These are phyloP conservation scores for Macrocybe sp. DNA, from an alignment of 1,284 basidiomycete species.

Conservation along the genomic window DNA sequence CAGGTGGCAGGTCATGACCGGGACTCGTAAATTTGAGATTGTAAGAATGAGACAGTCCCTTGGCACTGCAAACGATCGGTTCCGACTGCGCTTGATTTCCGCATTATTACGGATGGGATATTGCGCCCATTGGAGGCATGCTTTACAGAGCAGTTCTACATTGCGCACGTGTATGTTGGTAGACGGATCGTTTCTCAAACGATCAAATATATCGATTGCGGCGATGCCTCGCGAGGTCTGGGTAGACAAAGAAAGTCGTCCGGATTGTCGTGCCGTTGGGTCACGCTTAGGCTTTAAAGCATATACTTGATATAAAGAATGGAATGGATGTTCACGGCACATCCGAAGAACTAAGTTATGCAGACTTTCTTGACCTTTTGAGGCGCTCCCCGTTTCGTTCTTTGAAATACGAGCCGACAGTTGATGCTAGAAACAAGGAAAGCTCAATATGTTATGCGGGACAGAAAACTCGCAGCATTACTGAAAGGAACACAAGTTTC, in stretches of 20 bases:
- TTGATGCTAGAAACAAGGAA: conserved; percentile 55
- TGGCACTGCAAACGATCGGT: conserved; percentile 32
- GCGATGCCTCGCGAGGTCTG: conserved; percentile 30
- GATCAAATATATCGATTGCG: conserved; percentile 65
- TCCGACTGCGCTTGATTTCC: conserved; percentile 15
- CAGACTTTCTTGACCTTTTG: conserved; percentile 59
- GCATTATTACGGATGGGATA: conserved; percentile 38
- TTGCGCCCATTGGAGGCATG: conserved; percentile 81
- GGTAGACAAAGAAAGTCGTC: conserved; percentile 29
- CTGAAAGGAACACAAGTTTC: conserved; percentile 85
- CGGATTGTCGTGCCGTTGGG: conserved; percentile 32
- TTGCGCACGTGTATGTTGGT: conserved; percentile 42
- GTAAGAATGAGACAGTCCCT: conserved; percentile 37
- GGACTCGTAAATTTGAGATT: conserved; percentile 61
- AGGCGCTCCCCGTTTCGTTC: conserved; percentile 21
- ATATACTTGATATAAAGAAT: conserved; percentile 88
- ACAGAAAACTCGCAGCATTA: conserved; percentile 37
- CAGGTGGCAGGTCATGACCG: conserved; percentile 73
- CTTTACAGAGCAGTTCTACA: conserved; percentile 67
- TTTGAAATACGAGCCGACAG: conserved; percentile 80
- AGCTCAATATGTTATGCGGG: background rate
- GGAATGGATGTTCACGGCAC: conserved; percentile 90
- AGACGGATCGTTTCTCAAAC: conserved; percentile 40
- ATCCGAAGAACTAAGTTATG: conserved; percentile 70
- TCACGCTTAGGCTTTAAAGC: conserved; percentile 49